phyloP scores from a whole-genome alignment of 495 filamentous ascomycete species.

The Penicillium ochrochloron region DNA sequence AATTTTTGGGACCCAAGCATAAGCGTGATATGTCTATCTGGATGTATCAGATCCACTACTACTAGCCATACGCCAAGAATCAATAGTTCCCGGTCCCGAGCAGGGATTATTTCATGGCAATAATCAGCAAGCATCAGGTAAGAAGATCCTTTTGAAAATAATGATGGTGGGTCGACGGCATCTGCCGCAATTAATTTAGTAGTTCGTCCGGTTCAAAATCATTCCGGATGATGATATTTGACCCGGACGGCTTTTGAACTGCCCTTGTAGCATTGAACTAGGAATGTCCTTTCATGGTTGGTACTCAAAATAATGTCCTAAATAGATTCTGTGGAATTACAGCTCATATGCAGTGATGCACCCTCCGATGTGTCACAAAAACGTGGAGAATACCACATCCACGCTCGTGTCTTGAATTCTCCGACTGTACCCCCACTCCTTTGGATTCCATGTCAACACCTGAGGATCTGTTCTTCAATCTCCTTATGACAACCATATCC shows the following conservation, averaged over 20 bases:
- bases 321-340: too few species aligned
- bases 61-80: slow-evolving; percentile 5
- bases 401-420: background rate
- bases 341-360: background rate
- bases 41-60: background rate
- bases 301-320: too few species aligned
- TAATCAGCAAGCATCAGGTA: background rate
- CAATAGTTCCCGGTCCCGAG: slow-evolving; percentile 1
- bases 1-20: background rate
- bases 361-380: background rate
- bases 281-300: too few species aligned
- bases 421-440: background rate
- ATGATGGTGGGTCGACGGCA: background rate
- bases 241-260: background rate
- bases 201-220: slow-evolving; percentile 3
- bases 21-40: background rate
- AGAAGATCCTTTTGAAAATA: too few species aligned
- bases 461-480: background rate
- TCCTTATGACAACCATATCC: background rate
- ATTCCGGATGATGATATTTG: background rate
- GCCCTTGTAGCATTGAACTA: background rate
- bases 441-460: background rate
- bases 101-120: background rate
- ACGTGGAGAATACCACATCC: background rate
- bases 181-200: slow-evolving; percentile 12